Conservation (phyloP, 2,329 filamentous ascomycete species). For the Zasmidium angulare region DNA sequence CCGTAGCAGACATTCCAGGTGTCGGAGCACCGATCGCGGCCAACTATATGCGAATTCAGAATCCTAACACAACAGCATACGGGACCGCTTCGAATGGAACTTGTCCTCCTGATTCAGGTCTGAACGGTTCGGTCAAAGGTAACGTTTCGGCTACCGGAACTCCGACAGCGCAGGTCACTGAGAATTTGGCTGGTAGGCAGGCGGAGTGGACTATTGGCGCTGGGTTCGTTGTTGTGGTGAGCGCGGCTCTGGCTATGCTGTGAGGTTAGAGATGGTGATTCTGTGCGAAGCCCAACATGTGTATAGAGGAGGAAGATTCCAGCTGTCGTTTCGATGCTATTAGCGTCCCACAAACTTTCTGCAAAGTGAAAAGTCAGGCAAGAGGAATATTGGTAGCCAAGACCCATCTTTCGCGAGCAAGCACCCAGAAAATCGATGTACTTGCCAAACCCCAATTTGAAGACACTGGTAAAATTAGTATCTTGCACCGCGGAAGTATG, state of each 20-base stretch:
- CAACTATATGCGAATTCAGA: conserved; percentile 29
- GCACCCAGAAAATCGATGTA: too few species aligned
- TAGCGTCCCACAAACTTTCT: too few species aligned
- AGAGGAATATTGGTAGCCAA: too few species aligned
- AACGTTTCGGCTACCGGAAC: background rate
- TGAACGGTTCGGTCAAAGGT: background rate
- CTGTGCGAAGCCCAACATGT: too few species aligned
- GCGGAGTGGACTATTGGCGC: background rate
- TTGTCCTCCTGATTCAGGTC: conserved; percentile 9
- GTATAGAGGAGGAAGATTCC: too few species aligned
- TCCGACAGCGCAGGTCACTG: background rate
- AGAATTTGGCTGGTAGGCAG: background rate
- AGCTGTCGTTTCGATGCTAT: too few species aligned
- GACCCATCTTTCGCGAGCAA: too few species aligned
- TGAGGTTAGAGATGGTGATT: too few species aligned
- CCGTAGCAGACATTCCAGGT: conserved; percentile 14
- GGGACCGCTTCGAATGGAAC: conserved; percentile 17
- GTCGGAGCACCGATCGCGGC: conserved; percentile 28
- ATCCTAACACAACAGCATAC: conserved; percentile 17
- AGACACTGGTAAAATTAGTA: too few species aligned
- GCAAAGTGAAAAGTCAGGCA: too few species aligned
- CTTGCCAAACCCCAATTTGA: too few species aligned
- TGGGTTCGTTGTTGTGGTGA: background rate
- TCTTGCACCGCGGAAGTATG: too few species aligned
- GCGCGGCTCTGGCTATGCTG: background rate